Conservation (phyloP, 108 stramenopile genomes). For the Pseudonitzschia multiseries region DNA sequence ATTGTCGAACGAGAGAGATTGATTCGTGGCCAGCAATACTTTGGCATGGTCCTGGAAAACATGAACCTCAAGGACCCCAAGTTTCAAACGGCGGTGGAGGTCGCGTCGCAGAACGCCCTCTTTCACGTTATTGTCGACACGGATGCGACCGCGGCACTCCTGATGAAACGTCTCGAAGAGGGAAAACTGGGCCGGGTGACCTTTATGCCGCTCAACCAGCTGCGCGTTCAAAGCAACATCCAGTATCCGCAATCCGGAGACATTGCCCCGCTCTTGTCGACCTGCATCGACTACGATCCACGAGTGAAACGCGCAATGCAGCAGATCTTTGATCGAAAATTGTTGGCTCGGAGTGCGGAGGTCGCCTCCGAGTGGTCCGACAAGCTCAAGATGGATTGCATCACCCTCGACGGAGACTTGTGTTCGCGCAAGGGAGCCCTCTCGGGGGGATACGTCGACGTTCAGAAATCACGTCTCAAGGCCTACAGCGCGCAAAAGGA, state of each 20-base stretch:
- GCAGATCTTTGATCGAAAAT: conserved; percentile 91
- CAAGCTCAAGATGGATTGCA: conserved; percentile 84
- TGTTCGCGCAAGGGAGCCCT: conserved; percentile 91
- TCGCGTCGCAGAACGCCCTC: conserved; percentile 91
- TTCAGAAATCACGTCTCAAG: conserved; percentile 62
- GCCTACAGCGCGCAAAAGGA: conserved; percentile 53
- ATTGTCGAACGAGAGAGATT: conserved; percentile 81
- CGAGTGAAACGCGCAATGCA: conserved; percentile 87
- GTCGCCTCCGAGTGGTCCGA: conserved; percentile 72
- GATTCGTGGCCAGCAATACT: conserved; percentile 68
- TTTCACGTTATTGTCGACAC: conserved; percentile 98
- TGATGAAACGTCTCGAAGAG: conserved; percentile 88
- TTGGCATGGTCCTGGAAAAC: conserved; percentile 94
- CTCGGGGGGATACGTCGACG: conserved; percentile 89
- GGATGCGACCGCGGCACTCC: conserved; percentile 91
- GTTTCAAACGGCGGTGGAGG: conserved; percentile 93
- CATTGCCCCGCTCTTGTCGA: conserved; percentile 57
- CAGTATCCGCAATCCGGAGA: conserved; percentile 73
- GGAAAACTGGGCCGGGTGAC: conserved; percentile 93
- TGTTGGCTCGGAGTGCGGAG: conserved; percentile 84
- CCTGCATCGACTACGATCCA: conserved; percentile 79
- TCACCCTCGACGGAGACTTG: conserved; percentile 97
- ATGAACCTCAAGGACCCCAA: conserved; percentile 72
- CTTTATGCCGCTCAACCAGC: conserved; percentile 95
- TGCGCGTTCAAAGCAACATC: conserved; percentile 58